phyloP scores from a whole-genome alignment of 2,329 filamentous ascomycete species.

The Fusarium tricinctum region DNA sequence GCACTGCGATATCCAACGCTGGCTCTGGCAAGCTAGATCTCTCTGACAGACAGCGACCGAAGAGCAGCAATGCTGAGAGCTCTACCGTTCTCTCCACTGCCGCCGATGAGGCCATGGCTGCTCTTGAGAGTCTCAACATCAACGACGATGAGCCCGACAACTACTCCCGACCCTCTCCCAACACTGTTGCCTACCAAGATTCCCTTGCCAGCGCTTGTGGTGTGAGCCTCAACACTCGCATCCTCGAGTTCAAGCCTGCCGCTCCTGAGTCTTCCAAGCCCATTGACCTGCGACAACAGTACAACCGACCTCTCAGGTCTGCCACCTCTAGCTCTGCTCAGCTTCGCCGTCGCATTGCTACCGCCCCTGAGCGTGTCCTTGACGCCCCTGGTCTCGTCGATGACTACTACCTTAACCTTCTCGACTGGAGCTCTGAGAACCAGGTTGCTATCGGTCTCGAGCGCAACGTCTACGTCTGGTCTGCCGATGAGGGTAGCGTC shows the following conservation, averaged over 20 bases:
- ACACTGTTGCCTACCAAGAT: conserved; percentile 91
- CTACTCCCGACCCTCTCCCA: conserved; percentile 85
- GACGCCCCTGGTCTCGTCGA: conserved; percentile 96
- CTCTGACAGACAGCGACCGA: conserved; percentile 78
- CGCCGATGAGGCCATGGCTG: conserved; percentile 82
- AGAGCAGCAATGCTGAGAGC: conserved; percentile 77
- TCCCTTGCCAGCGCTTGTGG: conserved; percentile 92
- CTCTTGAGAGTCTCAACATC: conserved; percentile 83
- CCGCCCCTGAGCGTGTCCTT: conserved; percentile 93
- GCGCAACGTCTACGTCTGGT: conserved; percentile 98
- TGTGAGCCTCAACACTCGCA: conserved; percentile 92
- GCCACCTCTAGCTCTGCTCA: conserved; percentile 81
- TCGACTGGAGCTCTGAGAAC: conserved; percentile 98
- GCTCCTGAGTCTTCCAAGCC: conserved; percentile 98
- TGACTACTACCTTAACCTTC: conserved; percentile 98
- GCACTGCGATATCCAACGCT: conserved; percentile 86
- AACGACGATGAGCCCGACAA: conserved; percentile 76
- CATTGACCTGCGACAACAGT: conserved; percentile 96
- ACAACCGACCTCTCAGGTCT: conserved; percentile 94
- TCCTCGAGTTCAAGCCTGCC: conserved; percentile 97
- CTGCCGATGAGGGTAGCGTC: conserved; percentile 91
- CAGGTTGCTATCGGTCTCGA: conserved; percentile 98
- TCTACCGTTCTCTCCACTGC: conserved; percentile 83
- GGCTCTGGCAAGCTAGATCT: conserved; percentile 86
- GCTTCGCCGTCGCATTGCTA: conserved; percentile 91